Evolutionary conservation across 2,329 filamentous ascomycete genomes (phyloP), one percentile per base, ranked within the genome.

Genomic region (Pyrenophora graminea): DNA sequence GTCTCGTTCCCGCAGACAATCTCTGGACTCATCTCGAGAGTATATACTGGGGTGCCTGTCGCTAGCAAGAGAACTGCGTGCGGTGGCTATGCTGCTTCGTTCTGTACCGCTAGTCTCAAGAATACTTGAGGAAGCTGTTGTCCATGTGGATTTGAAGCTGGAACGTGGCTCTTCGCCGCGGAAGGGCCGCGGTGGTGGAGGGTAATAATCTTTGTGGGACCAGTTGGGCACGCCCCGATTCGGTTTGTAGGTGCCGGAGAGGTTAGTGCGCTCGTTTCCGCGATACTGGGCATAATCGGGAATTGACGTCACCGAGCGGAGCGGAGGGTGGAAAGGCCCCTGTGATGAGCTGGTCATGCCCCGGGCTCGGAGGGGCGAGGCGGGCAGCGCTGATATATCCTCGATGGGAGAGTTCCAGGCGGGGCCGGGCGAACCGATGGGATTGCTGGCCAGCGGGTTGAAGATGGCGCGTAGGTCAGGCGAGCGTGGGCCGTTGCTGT

Each of bases 71-170:
- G 89, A 91, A 76, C 89, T 95, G 53, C 85, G 84, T 62, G 89
- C 91, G 3, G 91, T 94, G 58, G 87, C 72, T 42, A 94, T 80
- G 67, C 91, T 96, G 71, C 90, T 95, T 55, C 90, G 82, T 67
- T 93, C 90, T 1, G 90, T 95, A n/a, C 82, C 82, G 56, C 81
- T 83, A 6, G 77, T 67, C 37, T 82, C 81, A 43, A 82, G 74
- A 34, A 79, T 73, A 64, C 83, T 86, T 13, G 84, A 86, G 47
- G 79, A 79, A 3, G 77, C 70, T 53, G 73, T 83, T 3, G 85
- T 87, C 68, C 84, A 74, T 21, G 78, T 81, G 3, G 85, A 87
- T 46, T 83, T 79, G 57, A 83, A 79, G 56, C 84, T 87, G 12
- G 81, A 79, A 19, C 85, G 78, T 19, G 80, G 69, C 53, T 80